These are phyloP conservation scores for Leptographium lundbergii DNA, from an alignment of 2,329 filamentous ascomycete genomes.

Conservation along the genomic window DNA sequence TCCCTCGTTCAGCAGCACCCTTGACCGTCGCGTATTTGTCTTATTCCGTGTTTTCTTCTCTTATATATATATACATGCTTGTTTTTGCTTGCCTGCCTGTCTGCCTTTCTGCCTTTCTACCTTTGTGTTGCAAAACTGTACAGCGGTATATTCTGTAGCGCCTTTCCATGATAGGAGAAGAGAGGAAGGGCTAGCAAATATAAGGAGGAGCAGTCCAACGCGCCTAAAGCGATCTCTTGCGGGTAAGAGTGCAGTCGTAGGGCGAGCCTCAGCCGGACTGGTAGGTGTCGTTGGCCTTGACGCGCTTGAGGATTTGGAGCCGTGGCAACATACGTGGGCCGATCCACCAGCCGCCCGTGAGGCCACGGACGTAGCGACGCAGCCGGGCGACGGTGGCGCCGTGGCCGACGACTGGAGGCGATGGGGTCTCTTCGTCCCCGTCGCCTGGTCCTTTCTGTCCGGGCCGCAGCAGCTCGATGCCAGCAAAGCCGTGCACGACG, in stretches of 20 bases:
- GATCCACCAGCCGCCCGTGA: constrained; percentile 51
- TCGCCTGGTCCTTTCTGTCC: constrained; percentile 17
- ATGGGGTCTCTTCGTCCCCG: constrained; percentile 13
- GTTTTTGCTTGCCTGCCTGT: background rate
- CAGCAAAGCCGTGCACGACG: constrained; percentile 44
- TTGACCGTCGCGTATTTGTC: no score
- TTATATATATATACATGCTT: background rate
- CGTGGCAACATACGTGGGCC: constrained; percentile 48
- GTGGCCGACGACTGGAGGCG: constrained; percentile 27
- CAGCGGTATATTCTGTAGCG: no score
- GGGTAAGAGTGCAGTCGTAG: no score
- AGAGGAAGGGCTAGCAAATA: no score
- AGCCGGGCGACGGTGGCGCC: constrained; percentile 26
- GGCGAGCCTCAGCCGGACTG: no score
- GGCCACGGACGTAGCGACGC: constrained; percentile 27
- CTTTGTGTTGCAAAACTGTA: background rate
- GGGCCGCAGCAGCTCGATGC: constrained; percentile 44
- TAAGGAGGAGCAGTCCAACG: no score
- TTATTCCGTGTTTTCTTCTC: background rate
- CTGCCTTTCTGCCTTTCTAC: background rate
- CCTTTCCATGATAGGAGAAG: no score
- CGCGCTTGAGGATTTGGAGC: constrained; percentile 35
- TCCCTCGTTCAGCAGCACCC: background rate
- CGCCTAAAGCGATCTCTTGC: no score
- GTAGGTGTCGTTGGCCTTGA: constrained; percentile 9